These are phyloP conservation scores for Afroboletus lepidellus DNA, from an alignment of 1,284 basidiomycete species.

Conservation along the genomic window DNA sequence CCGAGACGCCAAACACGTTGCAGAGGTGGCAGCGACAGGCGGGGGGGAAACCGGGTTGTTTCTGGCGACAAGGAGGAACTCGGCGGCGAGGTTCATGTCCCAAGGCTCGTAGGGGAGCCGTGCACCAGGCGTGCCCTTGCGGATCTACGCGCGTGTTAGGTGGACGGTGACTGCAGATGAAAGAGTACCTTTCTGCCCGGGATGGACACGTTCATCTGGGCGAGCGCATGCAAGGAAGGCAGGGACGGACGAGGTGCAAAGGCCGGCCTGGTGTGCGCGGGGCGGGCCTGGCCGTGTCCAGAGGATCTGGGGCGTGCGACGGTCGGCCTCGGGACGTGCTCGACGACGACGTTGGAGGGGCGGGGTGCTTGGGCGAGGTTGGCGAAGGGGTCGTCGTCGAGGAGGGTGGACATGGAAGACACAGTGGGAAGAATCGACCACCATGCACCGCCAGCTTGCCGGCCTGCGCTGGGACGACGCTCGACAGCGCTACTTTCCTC, in stretches of 20 bases:
- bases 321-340: conserved; percentile 15
- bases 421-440: too few species aligned
- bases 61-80: conserved; percentile 8
- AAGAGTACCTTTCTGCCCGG: conserved; percentile 51
- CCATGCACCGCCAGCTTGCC: conserved; percentile 47
- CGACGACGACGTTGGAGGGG: conserved; percentile 19
- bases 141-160: conserved; percentile 38
- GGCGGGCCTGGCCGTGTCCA: conserved; percentile 41
- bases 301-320: conserved; percentile 36
- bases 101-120: conserved; percentile 60
- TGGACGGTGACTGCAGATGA: not conserved
- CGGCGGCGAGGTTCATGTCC: conserved; percentile 35
- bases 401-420: too few species aligned
- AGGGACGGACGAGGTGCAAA: conserved; percentile 60
- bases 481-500: conserved; percentile 54
- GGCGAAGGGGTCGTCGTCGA: conserved; percentile 73
- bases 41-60: not conserved
- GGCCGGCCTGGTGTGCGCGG: conserved; percentile 59
- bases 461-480: conserved; percentile 52
- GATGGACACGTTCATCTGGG: conserved; percentile 51
- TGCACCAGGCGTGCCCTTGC: conserved; percentile 61
- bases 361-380: conserved; percentile 34
- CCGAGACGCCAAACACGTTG: conserved; percentile 8
- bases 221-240: conserved; percentile 60
- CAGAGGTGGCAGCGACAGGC: not conserved